These are phyloP conservation scores for Epichloe bromicola DNA, from an alignment of 2,329 filamentous ascomycete genomes.

Conservation along the genomic window DNA sequence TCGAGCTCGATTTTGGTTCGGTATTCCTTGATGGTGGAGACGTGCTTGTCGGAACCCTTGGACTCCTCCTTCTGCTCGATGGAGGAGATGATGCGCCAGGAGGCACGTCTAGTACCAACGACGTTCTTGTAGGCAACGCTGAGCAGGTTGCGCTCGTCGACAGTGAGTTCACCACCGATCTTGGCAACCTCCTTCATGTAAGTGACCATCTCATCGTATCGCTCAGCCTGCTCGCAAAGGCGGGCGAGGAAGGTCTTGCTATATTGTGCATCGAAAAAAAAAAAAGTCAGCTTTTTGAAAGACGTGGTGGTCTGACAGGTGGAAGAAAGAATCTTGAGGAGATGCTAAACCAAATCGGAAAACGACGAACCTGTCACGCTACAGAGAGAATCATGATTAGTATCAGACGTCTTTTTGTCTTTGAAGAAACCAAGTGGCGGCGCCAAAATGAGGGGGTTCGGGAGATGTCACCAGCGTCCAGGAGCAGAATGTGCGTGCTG, in stretches of 20 bases:
- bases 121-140: constrained; percentile 99
- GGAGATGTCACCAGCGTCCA: neutral
- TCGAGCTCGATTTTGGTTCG: constrained; percentile 96
- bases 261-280: constrained; percentile 13
- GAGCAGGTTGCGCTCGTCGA: constrained; percentile 97
- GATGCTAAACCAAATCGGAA: constrained; percentile 4
- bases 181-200: constrained; percentile 99
- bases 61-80: constrained; percentile 99
- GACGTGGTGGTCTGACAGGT: constrained; percentile 7
- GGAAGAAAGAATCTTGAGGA: constrained; percentile 7
- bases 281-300: constrained; percentile 15
- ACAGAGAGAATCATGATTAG: constrained; percentile 25
- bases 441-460: constrained; percentile 3
- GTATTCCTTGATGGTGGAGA: constrained; percentile 88
- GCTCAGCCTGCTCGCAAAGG: constrained; percentile 99
- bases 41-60: constrained; percentile 94
- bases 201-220: constrained; percentile 99
- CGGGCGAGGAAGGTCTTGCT: constrained; percentile 99
- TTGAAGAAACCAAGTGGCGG: constrained; percentile 3
- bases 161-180: constrained; percentile 64
- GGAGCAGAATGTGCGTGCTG: neutral
- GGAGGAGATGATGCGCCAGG: constrained; percentile 98
- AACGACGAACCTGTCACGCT: constrained; percentile 56
- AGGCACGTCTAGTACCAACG: constrained; percentile 92
- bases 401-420: constrained; percentile 9